These are phyloP conservation scores for Kodamaea plutei DNA, from an alignment of 1,139 yeast genomes.

Conservation along the genomic window DNA sequence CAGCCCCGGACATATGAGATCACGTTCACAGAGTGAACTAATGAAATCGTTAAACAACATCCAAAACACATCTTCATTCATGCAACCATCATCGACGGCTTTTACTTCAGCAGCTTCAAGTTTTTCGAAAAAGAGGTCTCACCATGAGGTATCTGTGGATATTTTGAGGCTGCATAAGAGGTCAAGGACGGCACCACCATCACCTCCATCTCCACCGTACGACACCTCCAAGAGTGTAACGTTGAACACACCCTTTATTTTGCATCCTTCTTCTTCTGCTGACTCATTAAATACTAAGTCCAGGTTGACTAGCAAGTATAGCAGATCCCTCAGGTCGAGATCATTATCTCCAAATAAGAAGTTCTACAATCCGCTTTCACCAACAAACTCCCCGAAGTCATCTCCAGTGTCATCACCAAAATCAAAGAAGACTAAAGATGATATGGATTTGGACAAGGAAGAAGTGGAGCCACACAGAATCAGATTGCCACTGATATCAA, in stretches of 20 bases:
- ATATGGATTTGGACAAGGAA: constrained; percentile 1
- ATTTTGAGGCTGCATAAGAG: constrained; percentile 29
- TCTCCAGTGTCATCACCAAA: constrained; percentile 19
- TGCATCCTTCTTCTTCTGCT: constrained; percentile 6
- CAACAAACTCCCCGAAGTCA: constrained; percentile 28
- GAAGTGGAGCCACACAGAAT: constrained; percentile 8
- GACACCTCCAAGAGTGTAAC: constrained; percentile 11
- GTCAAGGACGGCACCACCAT: constrained; percentile 51
- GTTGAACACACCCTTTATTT: constrained; percentile 3
- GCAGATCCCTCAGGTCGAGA: constrained; percentile 22
- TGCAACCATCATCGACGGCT: constrained; percentile 1
- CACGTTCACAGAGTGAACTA: constrained; percentile 32
- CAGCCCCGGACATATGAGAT: constrained; percentile 30
- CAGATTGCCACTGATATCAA: constrained; percentile 41
- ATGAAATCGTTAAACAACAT: constrained; percentile 7
- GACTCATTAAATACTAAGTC: neutral
- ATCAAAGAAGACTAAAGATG: constrained; percentile 1
- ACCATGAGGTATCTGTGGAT: too few species aligned
- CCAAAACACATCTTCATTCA: constrained; percentile 4
- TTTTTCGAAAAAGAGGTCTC: constrained; percentile 20
- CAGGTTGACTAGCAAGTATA: constrained; percentile 7
- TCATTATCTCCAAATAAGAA: constrained; percentile 33
- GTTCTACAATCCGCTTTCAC: constrained; percentile 27
- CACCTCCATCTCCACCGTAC: constrained; percentile 30
- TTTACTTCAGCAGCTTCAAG: constrained; percentile 3